Evolutionary conservation across 805 yeast genomes (phyloP), one percentile per base, ranked within the genome.

Genomic region (Metschnikowia santaceciliae): DNA sequence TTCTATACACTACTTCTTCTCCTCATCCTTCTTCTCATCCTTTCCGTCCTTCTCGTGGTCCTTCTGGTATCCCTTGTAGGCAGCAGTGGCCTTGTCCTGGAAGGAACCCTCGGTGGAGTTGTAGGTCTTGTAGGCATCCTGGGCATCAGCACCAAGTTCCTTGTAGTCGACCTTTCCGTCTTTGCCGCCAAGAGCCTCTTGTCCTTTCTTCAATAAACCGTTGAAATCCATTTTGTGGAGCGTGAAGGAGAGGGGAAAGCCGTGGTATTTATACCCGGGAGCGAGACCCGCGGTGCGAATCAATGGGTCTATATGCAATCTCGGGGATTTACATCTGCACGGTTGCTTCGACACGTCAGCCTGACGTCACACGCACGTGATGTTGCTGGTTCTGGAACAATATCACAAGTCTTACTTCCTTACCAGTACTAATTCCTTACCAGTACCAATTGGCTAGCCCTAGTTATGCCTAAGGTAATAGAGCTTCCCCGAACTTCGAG

Each of bases 51-150:
- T 15, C 17, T 41, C 43, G 57, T 61, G 65, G 59, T 61, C 57
- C 51, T 61, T 61, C 47, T 62, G 60, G 60, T 61, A 63, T 26
- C 61, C 70, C 36, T 58, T 49, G 63, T 63, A 71, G 39, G 68
- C 70, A 47, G 66, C 64, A 59, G 69, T 62, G 52, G 75, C 77
- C 60, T 69, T 67, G 54, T 65, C 69, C 20, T 60, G 44, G 61
- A 58, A 57, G 23, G 66, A 42, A 8, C 65, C 66, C 17, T 63
- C 70, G 33, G 67, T 59, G 50, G 57, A 59, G 62, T 56, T 55
- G 68, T 61, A 71, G 45, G 66, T 63, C 32, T 55, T 52, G 67
- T 64, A 71, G 36, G 70, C 75, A 22, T 61, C 66, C 59, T 72
- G 60, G 43, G 73, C 74, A 35, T 69, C 75, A 48, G 65, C 65